Conservation (phyloP, 306 rosid species). For the Gleditsia sinensis region DNA sequence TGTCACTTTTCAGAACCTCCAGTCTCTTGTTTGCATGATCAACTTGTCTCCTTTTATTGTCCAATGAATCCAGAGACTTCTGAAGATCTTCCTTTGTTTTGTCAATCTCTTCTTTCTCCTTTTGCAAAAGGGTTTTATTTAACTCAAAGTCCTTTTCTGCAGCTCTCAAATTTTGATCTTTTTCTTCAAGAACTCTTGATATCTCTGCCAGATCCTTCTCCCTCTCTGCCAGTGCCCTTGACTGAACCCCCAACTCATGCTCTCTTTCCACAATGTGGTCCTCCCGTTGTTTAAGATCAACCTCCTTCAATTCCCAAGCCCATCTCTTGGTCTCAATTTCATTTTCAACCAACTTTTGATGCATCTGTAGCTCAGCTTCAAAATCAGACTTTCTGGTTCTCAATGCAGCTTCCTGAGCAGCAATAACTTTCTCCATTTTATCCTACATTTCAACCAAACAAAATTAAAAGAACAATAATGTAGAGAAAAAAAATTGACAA, state of each 20-base stretch:
- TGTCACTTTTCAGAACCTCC: constrained; percentile 75
- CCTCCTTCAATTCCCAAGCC: constrained; percentile 97
- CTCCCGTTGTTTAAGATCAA: constrained; percentile 81
- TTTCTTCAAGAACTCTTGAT: constrained; percentile 60
- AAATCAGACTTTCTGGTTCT: constrained; percentile 60
- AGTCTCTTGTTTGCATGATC: constrained; percentile 64
- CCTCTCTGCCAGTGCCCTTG: constrained; percentile 62
- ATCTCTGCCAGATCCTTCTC: constrained; percentile 75
- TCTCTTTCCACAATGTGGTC: constrained; percentile 73
- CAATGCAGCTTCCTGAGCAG: constrained; percentile 64
- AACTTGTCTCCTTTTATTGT: constrained; percentile 58
- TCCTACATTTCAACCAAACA: constrained; percentile 55
- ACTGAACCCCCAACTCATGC: constrained; percentile 69
- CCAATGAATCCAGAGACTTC: constrained; percentile 60
- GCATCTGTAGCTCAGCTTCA: constrained; percentile 73
- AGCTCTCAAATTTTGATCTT: constrained; percentile 53
- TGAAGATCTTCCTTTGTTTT: constrained; percentile 69
- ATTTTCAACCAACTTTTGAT: constrained; percentile 64
- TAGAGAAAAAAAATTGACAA: no score
- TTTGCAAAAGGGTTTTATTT: constrained; percentile 58
- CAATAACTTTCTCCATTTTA: constrained; percentile 61
- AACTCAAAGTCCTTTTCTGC: constrained; percentile 66
- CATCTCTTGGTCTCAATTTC: constrained; percentile 84
- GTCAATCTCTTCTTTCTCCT: constrained; percentile 66
- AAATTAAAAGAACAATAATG: constrained; percentile 19